Base-by-base conservation (phyloP, 441 rosid genomes). In the Pelargonium cotyledonis region DNA sequence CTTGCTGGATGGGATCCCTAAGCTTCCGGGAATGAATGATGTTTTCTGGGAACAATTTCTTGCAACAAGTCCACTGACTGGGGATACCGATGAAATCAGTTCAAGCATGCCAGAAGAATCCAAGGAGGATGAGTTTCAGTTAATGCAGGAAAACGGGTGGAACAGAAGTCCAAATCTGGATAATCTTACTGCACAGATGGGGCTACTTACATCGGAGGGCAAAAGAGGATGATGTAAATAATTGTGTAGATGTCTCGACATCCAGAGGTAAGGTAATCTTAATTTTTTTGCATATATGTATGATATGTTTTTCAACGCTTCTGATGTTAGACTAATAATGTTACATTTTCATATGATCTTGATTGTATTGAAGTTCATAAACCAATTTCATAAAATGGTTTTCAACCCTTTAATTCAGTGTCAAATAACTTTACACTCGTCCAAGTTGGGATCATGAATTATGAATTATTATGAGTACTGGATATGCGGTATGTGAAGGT, bases 21-120 rank as follows among this genome's bases (percentile, higher is more conserved):
- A 77, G 77, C 85, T 85, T 61, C 89, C 85, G 0, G 84, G 81
- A 26, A 70, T 83, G 18, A 78, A 75, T 74, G 86, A 83, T 70
- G 77, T 79, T 12, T 87, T 87, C 72, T 87, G 86, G 89, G 89
- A 85, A 75, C 86, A 85, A 77, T 85, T 87, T 67, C 81, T 87
- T 71, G 49, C 77, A 29, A 80, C 78, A 23, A 79, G 75, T 58
- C 81, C 79, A 16, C 72, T 47, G 9, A 64, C 68, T 61, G 84
- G 76, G 68, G 87, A 80, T 14, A 67, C 84, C 0, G 83, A 86
- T 66, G 92, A 86, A 67, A 75, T 75, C 60, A 71, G 74, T 66
- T 76, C 84, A 23, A 79, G 79, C 65, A 71, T 73, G 65, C 71
- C 76, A 68, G 83, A 75, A 70, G 75, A 68, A 65, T 79, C 70